Base-by-base conservation (phyloP, 2,329 filamentous ascomycete genomes). In the Alternaria triticimaculans region DNA sequence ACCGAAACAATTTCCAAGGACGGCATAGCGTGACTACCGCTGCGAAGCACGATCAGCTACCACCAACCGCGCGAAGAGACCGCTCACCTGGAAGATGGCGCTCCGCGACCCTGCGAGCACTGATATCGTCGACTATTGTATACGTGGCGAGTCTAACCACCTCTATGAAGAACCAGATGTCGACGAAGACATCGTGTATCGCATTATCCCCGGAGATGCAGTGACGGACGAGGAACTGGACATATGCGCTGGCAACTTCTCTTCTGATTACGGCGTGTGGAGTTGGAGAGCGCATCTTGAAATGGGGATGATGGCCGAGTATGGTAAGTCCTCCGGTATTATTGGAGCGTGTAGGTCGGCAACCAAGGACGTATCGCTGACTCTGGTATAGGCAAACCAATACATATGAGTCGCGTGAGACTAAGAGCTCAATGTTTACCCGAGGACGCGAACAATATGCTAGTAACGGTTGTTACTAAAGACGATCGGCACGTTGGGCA, bases 171-270 rank as follows among this genome's bases (percentile, higher is more conserved):
- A 63, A 18, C 46, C 55, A 5, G 57, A 60, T 23, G 26, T 55
- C 10, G 60, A 63, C 18, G 63, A 66, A 41, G 56, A 60, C 15
- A 45, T 63, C 3, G 26, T 51, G 1, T 66, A 66, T 46, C 28
- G 48, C 23, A 46, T 59, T 23, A 58, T 37, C 1, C 63, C 63
- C 12, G 60, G 53, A 55, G 20, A n/a, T 23, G n/a, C 15, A n/a
- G 30, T 56, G 20, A 64, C 56, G 14, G 23, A 48, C 6, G 26
- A 12, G 15, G 57, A 54, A 23, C 37, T 64, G 8, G 48, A 54
- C 6, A 53, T 12, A n/a, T 58, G 60, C 26, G 48, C 53, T 18
- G 37, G n/a, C 3, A 49, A 53, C 10, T 63, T 57, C 11, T 55
- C 55, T n/a, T 23, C 48, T 8, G n/a, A 56, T n/a, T 51, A 60